Percentiles rank a stretch among this genome's conserved stretches.
phyloP scores from a whole-genome alignment of 2,329 filamentous ascomycete genomes.

The Xylaria sp. region DNA sequence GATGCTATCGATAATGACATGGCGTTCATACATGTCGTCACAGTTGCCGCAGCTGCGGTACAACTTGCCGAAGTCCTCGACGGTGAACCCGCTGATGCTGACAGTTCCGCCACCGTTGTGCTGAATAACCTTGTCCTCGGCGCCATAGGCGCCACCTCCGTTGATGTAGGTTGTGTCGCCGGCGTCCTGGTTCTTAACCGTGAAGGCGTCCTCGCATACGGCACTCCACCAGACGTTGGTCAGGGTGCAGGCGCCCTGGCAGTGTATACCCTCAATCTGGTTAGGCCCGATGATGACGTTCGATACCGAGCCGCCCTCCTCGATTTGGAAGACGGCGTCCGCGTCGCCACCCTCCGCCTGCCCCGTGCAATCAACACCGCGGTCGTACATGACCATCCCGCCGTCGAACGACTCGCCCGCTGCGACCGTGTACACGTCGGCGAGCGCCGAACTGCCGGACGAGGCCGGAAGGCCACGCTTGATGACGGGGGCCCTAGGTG shows the following conservation, averaged over 20 bases:
- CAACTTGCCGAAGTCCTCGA: constrained; percentile 59
- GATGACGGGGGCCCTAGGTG: constrained; percentile 7
- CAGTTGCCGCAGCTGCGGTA: constrained; percentile 64
- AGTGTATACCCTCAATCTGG: constrained; percentile 4
- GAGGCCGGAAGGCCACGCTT: constrained; percentile 5
- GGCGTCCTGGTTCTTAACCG: constrained; percentile 52
- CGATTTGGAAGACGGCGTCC: constrained; percentile 6
- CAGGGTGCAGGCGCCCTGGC: constrained; percentile 5
- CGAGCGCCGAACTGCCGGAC: constrained; percentile 6
- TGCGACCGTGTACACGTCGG: constrained; percentile 1
- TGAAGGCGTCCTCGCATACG: constrained; percentile 54
- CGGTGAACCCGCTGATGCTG: constrained; percentile 55
- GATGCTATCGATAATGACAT: constrained; percentile 4
- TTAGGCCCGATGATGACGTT: constrained; percentile 9
- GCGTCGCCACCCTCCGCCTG: constrained; percentile 1
- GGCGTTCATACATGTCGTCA: constrained; percentile 42
- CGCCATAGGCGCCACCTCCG: constrained; percentile 57
- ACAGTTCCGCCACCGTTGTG: constrained; percentile 56
- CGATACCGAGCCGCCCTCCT: constrained; percentile 8
- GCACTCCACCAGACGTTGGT: constrained; percentile 51
- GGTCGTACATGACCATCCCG: constrained; percentile 2
- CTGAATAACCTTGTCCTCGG: constrained; percentile 56
- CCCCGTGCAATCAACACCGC: constrained; percentile 2
- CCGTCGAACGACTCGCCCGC: constrained; percentile 4
- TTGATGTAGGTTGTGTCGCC: constrained; percentile 56